phyloP scores from a whole-genome alignment of 2,329 filamentous ascomycete genomes.

The Nemania sp. region DNA sequence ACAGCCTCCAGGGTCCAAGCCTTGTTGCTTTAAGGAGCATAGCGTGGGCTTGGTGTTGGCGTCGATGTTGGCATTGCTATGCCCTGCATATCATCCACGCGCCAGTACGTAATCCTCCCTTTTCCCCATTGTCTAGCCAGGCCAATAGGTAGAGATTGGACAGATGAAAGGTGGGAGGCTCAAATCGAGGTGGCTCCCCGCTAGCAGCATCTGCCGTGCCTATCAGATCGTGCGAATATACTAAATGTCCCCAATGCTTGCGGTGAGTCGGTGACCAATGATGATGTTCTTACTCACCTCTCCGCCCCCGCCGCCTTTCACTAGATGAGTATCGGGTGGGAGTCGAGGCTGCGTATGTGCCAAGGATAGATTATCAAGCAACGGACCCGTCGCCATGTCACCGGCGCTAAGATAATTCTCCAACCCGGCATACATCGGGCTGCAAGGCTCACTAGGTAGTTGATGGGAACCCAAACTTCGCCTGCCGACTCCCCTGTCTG shows the following conservation, averaged over 20 bases:
- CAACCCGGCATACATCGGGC: constrained; percentile 14
- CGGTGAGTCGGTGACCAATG: constrained; percentile 10
- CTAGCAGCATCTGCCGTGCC: constrained; percentile 10
- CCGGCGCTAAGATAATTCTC: constrained; percentile 4
- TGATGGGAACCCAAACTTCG: constrained; percentile 22
- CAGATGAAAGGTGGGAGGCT: not conserved
- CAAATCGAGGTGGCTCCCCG: constrained; percentile 1
- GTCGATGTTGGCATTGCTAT: not conserved
- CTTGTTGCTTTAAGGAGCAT: not conserved
- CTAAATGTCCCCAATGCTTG: no score
- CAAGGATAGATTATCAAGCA: not conserved
- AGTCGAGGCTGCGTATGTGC: not conserved
- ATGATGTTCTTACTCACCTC: not conserved
- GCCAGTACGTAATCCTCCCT: not conserved
- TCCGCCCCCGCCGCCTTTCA: constrained; percentile 5
- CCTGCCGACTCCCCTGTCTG: not conserved
- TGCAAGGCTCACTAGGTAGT: constrained; percentile 12
- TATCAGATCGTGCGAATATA: not conserved
- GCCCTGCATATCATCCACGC: constrained; percentile 2
- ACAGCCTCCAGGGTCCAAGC: not conserved
- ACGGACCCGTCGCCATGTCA: not conserved
- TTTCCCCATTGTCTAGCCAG: not conserved
- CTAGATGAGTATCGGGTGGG: not conserved
- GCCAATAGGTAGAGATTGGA: not conserved
- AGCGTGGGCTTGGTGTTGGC: not conserved